Base-by-base conservation (phyloP, 2,329 filamentous ascomycete genomes). In the Ophiostoma pallidulum region DNA sequence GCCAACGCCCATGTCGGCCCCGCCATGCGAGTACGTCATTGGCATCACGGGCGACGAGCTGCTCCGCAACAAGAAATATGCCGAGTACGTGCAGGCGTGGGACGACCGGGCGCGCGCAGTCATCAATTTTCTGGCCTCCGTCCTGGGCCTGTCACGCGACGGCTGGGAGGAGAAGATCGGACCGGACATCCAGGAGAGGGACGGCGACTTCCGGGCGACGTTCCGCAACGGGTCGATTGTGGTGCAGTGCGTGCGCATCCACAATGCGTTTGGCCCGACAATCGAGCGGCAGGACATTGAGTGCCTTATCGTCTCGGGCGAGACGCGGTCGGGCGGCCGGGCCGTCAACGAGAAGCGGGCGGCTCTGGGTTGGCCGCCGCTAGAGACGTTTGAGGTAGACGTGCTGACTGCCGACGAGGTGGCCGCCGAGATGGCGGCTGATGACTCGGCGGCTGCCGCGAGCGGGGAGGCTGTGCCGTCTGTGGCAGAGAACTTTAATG, bases 21-120 rank as follows among this genome's bases (percentile, higher is more conserved):
- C 60, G 26, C 66, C 70, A 19, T 76, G 77, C 51, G 73, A 73
- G 10, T 75, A 94, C 52, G 84, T 89, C 16, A 74, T 96, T 36
- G 92, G 92, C 12, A 85, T 98, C 55, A 94, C 92, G 0, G 89
- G 86, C 5, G 88, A 95, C 58, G 82, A 85, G 51, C 73, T 97
- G 39, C 74, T 98, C 31, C 78, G 79, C 57, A 92, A 89, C 62
- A 98, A 98, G 62, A 92, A 94, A 60, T 90, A 85, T 59, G 82
- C 83, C 33, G 82, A 88, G 52, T 78, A 81, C 47, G 73, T 98
- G 8, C 84, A 95, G 62, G 74, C 81, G 47, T 98, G 91, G 90
- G 71, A 82, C 36, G 68, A 76, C 26, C 81, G 92, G 13, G 85
- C 86, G 45, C 67, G 74, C 41, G 75, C 74, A 31, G 82, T 86